A percentile compares a stretch with the other conserved stretches of the same genome.
phyloP scores from a whole-genome alignment of 2,329 filamentous ascomycete genomes.

The Microascus cirrosus region DNA sequence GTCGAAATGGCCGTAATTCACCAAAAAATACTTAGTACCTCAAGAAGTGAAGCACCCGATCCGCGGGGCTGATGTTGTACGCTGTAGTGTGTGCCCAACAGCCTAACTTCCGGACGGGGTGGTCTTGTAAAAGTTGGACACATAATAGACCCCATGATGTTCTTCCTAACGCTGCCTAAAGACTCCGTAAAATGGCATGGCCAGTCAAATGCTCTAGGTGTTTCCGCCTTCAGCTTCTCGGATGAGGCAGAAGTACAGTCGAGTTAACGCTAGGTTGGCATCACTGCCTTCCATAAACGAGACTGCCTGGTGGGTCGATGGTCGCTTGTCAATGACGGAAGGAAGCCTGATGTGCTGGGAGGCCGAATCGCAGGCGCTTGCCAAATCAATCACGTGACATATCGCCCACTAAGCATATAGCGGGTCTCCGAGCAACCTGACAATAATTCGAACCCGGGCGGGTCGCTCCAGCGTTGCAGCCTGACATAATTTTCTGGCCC shows the following conservation, averaged over 20 bases:
- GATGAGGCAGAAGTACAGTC: background rate
- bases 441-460: background rate
- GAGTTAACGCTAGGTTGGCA: background rate
- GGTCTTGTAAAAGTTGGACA: no score
- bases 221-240: background rate
- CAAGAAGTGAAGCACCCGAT: background rate
- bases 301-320: background rate
- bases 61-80: background rate
- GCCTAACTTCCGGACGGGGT: no score
- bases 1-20: background rate
- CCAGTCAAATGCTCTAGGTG: background rate
- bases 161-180: background rate
- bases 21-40: background rate
- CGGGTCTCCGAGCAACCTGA: background rate
- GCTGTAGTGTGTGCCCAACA: no score
- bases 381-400: background rate
- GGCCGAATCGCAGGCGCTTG: background rate
- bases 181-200: background rate
- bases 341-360: background rate
- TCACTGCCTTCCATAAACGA: background rate
- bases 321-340: background rate
- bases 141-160: no score
- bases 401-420: background rate
- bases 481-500: slow-evolving; percentile 5
- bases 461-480: background rate